Base-by-base conservation (phyloP, 1,284 basidiomycete genomes). In the Ustilago lituana region DNA sequence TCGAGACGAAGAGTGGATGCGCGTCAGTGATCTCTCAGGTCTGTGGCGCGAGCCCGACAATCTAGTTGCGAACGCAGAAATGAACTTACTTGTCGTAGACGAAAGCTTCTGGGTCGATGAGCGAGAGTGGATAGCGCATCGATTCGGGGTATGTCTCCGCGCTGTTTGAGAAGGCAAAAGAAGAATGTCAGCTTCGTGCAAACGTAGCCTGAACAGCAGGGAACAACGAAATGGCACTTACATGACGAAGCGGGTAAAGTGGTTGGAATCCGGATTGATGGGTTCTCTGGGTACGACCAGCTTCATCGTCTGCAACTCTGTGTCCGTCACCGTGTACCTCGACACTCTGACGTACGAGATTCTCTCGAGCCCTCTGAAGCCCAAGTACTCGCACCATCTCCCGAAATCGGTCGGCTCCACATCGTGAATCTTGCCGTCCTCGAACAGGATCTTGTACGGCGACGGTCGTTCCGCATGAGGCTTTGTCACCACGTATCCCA, bases 371-470 rank as follows among this genome's bases (percentile, higher is more conserved):
- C 67, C 76, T 24, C 79, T 51, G 73, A 75, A 79, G 24, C 74
- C 74, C 4, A 81, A 62, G 58, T 81, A 81, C 58, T 81, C 67
- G 68, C 79, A 80, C 79, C 79, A 80, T 17, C 78, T 50, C 22
- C 74, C 59, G 19, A 38, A 49, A 40, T 80, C 78, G 1, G 56
- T 54, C 15, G 66, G 55, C 69, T 94, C 91, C 36, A 73, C 70
- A 44, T 78, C 75, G 23, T 78, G 69, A 37, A 83, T 76, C 36
- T 60, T 54, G 7, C 83, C 83, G 31, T 83, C 78, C 33, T 79
- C 74, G 20, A 80, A 76, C 72, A 96, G 85, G 65, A 93, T 90
- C 55, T 91, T 87, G 79, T 97, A 97, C 3, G 93, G 93, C 32
- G 88, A 87, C 0, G 93, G 93, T 77, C 89, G 85, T 36, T 82